phyloP scores from a whole-genome alignment of 2,329 filamentous ascomycete species.

The Diaporthe helianthi region DNA sequence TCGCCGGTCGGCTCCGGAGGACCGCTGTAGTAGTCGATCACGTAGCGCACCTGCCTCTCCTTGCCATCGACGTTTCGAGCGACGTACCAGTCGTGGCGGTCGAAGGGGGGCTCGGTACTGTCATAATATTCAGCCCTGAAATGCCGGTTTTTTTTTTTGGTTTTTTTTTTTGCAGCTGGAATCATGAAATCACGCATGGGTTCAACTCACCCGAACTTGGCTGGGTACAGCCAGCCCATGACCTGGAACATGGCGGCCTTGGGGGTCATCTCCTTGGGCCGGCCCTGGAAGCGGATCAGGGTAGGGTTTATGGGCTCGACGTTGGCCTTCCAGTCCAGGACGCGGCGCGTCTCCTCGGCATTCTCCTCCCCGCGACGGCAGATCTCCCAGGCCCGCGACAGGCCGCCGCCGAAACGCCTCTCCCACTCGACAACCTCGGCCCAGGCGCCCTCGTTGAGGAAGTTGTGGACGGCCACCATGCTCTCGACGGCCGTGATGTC shows the following conservation, averaged over 20 bases:
- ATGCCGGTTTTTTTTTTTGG: too few species aligned
- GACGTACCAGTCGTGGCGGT: constrained; percentile 97
- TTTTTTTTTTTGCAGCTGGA: background rate
- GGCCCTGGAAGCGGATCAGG: constrained; percentile 85
- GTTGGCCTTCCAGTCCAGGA: constrained; percentile 54
- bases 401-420: constrained; percentile 77
- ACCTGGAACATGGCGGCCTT: constrained; percentile 87
- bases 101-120: constrained; percentile 86
- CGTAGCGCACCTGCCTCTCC: constrained; percentile 82
- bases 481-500: constrained; percentile 91
- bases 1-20: constrained; percentile 83
- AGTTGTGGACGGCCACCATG: constrained; percentile 99
- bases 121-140: constrained; percentile 13
- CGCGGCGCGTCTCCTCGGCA: constrained; percentile 43
- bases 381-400: constrained; percentile 74
- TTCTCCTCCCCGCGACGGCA: constrained; percentile 79
- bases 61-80: constrained; percentile 73
- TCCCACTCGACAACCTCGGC: constrained; percentile 95
- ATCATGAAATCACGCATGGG: background rate
- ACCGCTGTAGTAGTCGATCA: constrained; percentile 96
- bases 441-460: constrained; percentile 97
- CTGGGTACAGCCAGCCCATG: constrained; percentile 79
- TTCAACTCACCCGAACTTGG: constrained; percentile 72
- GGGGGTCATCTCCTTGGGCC: constrained; percentile 88
- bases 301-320: constrained; percentile 65